Conservation (phyloP, 2,329 filamentous ascomycete species). For the Lasiodiplodia theobromae region DNA sequence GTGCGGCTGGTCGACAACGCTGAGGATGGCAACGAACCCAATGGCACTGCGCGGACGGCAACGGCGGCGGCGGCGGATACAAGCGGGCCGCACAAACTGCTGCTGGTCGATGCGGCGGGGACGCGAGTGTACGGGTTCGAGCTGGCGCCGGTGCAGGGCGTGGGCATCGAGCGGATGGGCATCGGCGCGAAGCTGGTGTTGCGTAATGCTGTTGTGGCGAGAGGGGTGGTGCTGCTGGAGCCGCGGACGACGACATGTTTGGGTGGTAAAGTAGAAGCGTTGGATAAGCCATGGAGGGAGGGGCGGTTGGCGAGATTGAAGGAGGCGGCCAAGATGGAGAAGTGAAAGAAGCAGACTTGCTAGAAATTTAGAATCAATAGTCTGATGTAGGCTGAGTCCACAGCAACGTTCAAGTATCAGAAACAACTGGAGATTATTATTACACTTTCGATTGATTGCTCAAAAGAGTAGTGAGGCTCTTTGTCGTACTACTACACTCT, state of each 20-base stretch:
- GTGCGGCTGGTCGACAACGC: conserved; percentile 68
- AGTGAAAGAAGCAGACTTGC: background rate
- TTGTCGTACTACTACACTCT: conserved; percentile 9
- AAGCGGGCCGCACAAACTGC: conserved; percentile 82
- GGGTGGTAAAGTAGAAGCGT: conserved; percentile 85
- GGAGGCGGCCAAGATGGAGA: conserved; percentile 55
- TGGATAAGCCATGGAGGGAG: conserved; percentile 80
- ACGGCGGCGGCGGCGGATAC: conserved; percentile 59
- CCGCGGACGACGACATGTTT: conserved; percentile 72
- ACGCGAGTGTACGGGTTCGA: conserved; percentile 77
- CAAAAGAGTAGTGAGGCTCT: conserved; percentile 6
- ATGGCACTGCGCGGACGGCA: conserved; percentile 28
- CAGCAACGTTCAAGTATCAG: background rate
- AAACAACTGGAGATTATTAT: background rate
- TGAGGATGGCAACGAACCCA: conserved; percentile 33
- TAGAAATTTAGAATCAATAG: background rate
- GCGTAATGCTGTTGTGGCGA: conserved; percentile 69
- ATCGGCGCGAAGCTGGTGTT: conserved; percentile 87
- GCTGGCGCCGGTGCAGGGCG: conserved; percentile 63
- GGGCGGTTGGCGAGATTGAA: conserved; percentile 74
- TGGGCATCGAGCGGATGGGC: conserved; percentile 75
- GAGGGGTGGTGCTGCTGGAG: conserved; percentile 81
- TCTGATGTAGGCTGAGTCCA: background rate
- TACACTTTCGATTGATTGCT: background rate
- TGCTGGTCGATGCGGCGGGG: conserved; percentile 76